Conservation (phyloP, 2,329 filamentous ascomycete species). For the Didymellaceae sp. region DNA sequence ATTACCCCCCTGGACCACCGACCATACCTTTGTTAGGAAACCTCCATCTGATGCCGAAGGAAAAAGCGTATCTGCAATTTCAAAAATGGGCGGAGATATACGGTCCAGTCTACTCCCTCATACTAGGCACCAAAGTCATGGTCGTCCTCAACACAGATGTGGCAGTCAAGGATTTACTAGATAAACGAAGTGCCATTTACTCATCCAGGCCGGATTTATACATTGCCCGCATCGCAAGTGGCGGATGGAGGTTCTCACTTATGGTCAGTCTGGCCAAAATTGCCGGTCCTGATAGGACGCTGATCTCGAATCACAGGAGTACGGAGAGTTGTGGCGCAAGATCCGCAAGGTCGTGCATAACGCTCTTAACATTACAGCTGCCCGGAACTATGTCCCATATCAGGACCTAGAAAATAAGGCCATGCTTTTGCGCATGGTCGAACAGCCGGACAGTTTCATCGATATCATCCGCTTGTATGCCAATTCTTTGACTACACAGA, state of each 20-base stretch:
- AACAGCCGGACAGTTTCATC: slow-evolving; percentile 51
- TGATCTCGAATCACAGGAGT: slow-evolving; percentile 9
- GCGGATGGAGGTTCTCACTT: slow-evolving; percentile 16
- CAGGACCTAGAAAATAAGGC: slow-evolving; percentile 63
- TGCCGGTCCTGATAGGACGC: background rate
- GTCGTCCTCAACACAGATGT: slow-evolving; percentile 56
- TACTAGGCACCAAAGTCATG: slow-evolving; percentile 57
- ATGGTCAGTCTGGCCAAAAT: slow-evolving; percentile 14
- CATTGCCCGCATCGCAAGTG: slow-evolving; percentile 19
- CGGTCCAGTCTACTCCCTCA: slow-evolving; percentile 59
- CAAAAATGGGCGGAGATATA: slow-evolving; percentile 62
- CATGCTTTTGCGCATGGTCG: slow-evolving; percentile 59
- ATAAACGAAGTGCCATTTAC: slow-evolving; percentile 59
- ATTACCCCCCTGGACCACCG: slow-evolving; percentile 59
- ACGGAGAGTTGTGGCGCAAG: slow-evolving; percentile 25
- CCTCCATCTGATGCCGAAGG: slow-evolving; percentile 56
- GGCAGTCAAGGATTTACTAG: slow-evolving; percentile 60
- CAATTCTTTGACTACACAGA: slow-evolving; percentile 57
- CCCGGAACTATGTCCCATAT: slow-evolving; percentile 53
- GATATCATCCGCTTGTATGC: slow-evolving; percentile 58
- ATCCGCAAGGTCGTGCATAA: slow-evolving; percentile 30
- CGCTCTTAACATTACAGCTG: slow-evolving; percentile 27
- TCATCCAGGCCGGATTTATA: slow-evolving; percentile 52
- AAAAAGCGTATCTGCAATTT: slow-evolving; percentile 55
- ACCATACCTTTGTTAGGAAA: slow-evolving; percentile 61